Percentiles rank a stretch among this genome's conserved stretches.
Conservation (phyloP, 768 basidiomycete species). For the Leccinum arenicola region DNA sequence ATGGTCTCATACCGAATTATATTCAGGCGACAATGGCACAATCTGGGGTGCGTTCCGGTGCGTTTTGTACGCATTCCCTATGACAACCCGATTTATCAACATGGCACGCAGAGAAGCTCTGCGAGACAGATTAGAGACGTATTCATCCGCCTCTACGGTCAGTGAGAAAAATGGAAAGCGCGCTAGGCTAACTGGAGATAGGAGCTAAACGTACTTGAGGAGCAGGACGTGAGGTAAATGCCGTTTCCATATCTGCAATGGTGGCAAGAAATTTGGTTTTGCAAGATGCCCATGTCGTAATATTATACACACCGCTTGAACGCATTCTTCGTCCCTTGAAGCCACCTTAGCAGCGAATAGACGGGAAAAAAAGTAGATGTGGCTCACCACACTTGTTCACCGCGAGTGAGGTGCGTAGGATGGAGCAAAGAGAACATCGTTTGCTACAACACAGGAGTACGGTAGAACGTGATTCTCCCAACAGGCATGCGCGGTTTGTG, state of each 20-base stretch:
- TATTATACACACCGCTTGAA: conserved; percentile 14
- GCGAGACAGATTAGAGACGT: conserved; percentile 14
- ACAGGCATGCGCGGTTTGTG: conserved; percentile 14
- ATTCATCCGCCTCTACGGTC: conserved; percentile 12
- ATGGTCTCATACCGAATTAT: conserved; percentile 7
- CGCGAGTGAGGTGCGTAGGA: conserved; percentile 12
- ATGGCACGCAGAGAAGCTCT: conserved; percentile 10
- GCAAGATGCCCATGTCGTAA: background rate
- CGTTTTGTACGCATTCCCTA: conserved; percentile 10
- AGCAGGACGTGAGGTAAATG: conserved; percentile 15
- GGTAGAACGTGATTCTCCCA: conserved; percentile 13
- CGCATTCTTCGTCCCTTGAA: conserved; percentile 13
- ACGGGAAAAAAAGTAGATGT: background rate
- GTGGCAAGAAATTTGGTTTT: background rate
- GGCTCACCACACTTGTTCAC: conserved; percentile 11
- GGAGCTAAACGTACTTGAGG: conserved; percentile 10
- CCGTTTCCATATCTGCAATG: conserved; percentile 11
- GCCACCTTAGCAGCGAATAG: background rate
- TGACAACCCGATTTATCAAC: conserved; percentile 10
- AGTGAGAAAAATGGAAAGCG: conserved; percentile 7
- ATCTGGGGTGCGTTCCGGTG: conserved; percentile 12
- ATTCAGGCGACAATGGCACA: conserved; percentile 1
- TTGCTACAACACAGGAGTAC: conserved; percentile 4
- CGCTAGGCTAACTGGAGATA: background rate
- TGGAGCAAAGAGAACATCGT: conserved; percentile 14